Base-by-base conservation (phyloP, 2,329 filamentous ascomycete genomes). In the Cercospora citrullina region DNA sequence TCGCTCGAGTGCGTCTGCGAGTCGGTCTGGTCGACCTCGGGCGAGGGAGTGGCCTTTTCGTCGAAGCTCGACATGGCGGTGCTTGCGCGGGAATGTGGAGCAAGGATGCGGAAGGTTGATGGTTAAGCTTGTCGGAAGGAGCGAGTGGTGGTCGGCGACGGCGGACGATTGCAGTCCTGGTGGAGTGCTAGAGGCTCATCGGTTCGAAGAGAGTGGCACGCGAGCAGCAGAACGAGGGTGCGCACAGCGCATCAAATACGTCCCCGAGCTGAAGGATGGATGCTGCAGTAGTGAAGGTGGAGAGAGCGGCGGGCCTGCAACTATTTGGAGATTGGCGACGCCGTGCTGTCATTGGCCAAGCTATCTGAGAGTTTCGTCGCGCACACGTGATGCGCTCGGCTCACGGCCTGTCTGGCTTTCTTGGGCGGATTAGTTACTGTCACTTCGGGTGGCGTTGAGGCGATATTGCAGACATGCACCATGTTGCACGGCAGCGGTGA, bases 31-130 rank as follows among this genome's bases (percentile, higher is more conserved):
- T 57, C 62, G 36, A 70, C 59, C 4, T 65, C 64, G 30, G 70
- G 68, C 18, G 70, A 64, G 14, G 70, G 66, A 23, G 68, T 66
- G 23, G 64, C 57, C 63, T 72, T 72, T 42, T 72, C 70, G 31
- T 66, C 63, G 67, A 66, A 39, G 67, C 66, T 68, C 33, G 66
- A 65, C 66, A 68, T 68, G 58, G 51, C 53, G 48, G 51, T 31
- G 42, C 36, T 45, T 18, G 42, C 14, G 62, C 16, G 31, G 42
- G 65, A 23, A 63, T 28, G 45, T 55, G 45, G 42, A 51, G 33
- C 36, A n/a, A 39, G 36, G 36, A 39, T 39, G 36, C 36, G 36
- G 36, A 39, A 39, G 36, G 36, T 39, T 39, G 36, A 21, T 42
- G 60, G 23, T 55, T 57, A 8, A 18, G 10, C 51, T 58, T 18